These are phyloP conservation scores for Porphyrellus cyaneotinctus DNA, from an alignment of 768 basidiomycete species.

Conservation along the genomic window DNA sequence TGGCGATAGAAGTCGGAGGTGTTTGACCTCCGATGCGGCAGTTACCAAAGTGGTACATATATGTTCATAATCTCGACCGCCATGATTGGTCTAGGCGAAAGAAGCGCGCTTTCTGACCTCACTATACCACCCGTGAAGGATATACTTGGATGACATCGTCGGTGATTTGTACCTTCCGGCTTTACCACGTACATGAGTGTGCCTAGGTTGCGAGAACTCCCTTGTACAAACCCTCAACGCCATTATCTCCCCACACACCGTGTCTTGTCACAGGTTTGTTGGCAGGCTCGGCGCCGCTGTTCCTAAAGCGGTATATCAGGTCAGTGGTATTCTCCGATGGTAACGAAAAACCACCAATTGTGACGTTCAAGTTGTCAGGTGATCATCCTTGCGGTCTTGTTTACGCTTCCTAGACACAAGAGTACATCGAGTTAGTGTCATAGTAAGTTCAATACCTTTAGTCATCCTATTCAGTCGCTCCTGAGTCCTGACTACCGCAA, in stretches of 20 bases:
- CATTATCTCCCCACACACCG: neutral
- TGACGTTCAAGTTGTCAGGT: neutral
- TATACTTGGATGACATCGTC: slow-evolving; percentile 9
- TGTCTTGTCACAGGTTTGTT: neutral
- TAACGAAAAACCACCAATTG: no score
- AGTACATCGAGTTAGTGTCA: no score
- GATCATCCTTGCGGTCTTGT: neutral
- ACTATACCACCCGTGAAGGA: neutral
- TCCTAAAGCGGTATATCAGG: slow-evolving; percentile 6
- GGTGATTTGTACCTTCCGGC: slow-evolving; percentile 20
- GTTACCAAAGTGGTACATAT: slow-evolving; percentile 2
- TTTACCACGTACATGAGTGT: slow-evolving; percentile 11
- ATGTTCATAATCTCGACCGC: neutral
- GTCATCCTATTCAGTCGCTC: neutral
- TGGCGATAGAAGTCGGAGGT: slow-evolving; percentile 24
- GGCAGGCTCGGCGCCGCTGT: neutral
- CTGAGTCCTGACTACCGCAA: neutral
- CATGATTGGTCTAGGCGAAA: slow-evolving; percentile 13
- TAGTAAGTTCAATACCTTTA: slow-evolving; percentile 7
- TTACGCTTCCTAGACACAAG: neutral
- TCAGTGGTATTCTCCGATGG: slow-evolving; percentile 3
- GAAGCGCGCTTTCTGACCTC: neutral
- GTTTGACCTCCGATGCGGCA: slow-evolving; percentile 19
- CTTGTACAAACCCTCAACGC: neutral
- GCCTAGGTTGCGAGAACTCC: neutral